Conservation (phyloP, 2,329 filamentous ascomycete species). For the Fusarium sp. region DNA sequence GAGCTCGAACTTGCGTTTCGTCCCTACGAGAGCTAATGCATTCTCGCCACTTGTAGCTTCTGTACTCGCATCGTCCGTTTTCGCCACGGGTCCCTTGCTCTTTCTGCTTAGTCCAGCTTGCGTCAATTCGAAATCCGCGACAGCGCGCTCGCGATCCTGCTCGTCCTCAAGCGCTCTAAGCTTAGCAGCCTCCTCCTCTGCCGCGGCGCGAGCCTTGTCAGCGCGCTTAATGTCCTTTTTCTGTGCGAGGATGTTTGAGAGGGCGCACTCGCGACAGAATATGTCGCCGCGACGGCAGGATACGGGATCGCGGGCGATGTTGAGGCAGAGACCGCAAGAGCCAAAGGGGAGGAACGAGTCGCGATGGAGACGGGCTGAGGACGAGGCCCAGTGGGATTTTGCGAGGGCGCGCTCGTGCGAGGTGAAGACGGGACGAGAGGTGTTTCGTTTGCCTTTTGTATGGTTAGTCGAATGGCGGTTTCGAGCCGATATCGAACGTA, state of each 20-base stretch:
- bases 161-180: constrained; percentile 71
- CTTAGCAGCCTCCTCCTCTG: constrained; percentile 71
- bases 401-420: constrained; percentile 88
- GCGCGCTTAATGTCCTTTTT: constrained; percentile 89
- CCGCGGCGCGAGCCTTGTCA: constrained; percentile 73
- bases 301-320: constrained; percentile 83
- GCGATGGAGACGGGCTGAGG: constrained; percentile 84
- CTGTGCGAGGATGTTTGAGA: constrained; percentile 90
- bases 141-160: constrained; percentile 76
- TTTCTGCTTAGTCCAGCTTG: constrained; percentile 74
- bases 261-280: constrained; percentile 94
- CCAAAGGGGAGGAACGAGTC: constrained; percentile 95
- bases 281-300: constrained; percentile 87
- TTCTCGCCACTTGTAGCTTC: constrained; percentile 8
- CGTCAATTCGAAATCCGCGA: constrained; percentile 86
- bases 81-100: constrained; percentile 54
- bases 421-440: constrained; percentile 92
- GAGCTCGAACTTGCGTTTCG: constrained; percentile 79
- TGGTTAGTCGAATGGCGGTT: neutral
- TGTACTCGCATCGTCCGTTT: constrained; percentile 43
- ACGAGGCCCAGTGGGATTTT: constrained; percentile 83
- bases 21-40: constrained; percentile 35
- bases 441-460: constrained; percentile 83
- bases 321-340: constrained; percentile 87
- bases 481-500: constrained; percentile 45